phyloP scores from a whole-genome alignment of 2,329 filamentous ascomycete species.

The Trichoderma sp. region DNA sequence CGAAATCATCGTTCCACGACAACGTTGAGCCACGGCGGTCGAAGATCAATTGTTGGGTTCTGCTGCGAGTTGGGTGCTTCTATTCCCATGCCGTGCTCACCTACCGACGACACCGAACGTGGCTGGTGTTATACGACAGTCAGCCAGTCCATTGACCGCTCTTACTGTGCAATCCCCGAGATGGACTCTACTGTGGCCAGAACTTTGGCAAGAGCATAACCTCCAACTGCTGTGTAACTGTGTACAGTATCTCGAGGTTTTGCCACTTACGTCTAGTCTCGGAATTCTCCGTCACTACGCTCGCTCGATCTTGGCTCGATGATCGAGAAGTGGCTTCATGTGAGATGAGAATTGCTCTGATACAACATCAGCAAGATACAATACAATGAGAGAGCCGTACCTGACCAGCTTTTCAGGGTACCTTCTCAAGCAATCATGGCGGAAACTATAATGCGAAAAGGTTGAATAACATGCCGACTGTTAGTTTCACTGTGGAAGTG shows the following conservation, averaged over 20 bases:
- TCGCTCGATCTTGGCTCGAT: background rate
- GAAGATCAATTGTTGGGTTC: constrained; percentile 4
- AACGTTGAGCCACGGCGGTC: background rate
- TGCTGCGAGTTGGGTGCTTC: background rate
- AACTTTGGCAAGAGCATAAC: background rate
- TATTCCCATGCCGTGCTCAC: background rate
- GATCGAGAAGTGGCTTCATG: too few species aligned
- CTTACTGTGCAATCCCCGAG: constrained; percentile 8
- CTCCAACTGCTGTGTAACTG: constrained; percentile 14
- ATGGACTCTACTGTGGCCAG: background rate
- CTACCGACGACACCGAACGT: constrained; percentile 9
- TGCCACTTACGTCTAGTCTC: background rate
- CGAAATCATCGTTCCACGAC: constrained; percentile 10
- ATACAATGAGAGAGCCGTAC: too few species aligned
- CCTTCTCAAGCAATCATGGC: too few species aligned
- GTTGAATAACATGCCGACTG: too few species aligned
- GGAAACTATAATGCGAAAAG: too few species aligned
- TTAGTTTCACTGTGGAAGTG: too few species aligned
- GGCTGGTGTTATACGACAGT: constrained; percentile 16
- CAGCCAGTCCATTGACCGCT: constrained; percentile 11
- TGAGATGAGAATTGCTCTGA: too few species aligned
- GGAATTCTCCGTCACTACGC: background rate
- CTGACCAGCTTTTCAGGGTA: too few species aligned
- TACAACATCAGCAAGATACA: too few species aligned
- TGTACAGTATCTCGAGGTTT: background rate